phyloP scores from a whole-genome alignment of 495 filamentous ascomycete species.

The Penicillium antarcticum region DNA sequence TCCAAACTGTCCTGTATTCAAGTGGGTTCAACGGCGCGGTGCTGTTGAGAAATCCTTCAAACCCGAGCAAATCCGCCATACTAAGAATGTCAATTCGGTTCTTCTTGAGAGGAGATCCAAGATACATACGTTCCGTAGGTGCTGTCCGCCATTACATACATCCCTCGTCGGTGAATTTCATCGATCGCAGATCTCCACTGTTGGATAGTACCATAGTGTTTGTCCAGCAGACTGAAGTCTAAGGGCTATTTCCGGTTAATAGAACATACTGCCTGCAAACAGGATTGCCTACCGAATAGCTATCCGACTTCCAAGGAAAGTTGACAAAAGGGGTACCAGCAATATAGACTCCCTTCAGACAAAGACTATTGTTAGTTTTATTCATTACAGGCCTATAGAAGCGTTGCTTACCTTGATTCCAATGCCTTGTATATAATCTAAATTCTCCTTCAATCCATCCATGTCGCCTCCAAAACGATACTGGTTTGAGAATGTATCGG shows the following conservation, averaged over 20 bases:
- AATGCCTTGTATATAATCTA: constrained; percentile 73
- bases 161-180: constrained; percentile 61
- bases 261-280: too few species aligned
- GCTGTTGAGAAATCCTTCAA: constrained; percentile 61
- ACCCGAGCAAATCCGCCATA: constrained; percentile 67
- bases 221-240: constrained; percentile 66
- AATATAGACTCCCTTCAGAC: constrained; percentile 57
- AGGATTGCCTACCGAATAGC: constrained; percentile 44
- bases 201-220: constrained; percentile 62
- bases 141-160: constrained; percentile 72
- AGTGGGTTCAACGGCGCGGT: constrained; percentile 56
- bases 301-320: constrained; percentile 64
- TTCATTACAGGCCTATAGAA: too few species aligned
- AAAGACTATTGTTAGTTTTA: background rate
- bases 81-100: constrained; percentile 12
- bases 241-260: constrained; percentile 27
- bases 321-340: constrained; percentile 69
- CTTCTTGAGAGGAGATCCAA: background rate
- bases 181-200: constrained; percentile 60
- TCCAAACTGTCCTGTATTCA: constrained; percentile 59
- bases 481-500: constrained; percentile 63
- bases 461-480: constrained; percentile 71
- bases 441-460: constrained; percentile 56
- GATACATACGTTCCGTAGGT: constrained; percentile 65
- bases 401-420: constrained; percentile 57